A percentile compares a stretch with the other conserved stretches of the same genome.
Evolutionary conservation across 192 early-diverging fungal genomes (phyloP).

Genomic region (Allomyces macrogynus): DNA sequence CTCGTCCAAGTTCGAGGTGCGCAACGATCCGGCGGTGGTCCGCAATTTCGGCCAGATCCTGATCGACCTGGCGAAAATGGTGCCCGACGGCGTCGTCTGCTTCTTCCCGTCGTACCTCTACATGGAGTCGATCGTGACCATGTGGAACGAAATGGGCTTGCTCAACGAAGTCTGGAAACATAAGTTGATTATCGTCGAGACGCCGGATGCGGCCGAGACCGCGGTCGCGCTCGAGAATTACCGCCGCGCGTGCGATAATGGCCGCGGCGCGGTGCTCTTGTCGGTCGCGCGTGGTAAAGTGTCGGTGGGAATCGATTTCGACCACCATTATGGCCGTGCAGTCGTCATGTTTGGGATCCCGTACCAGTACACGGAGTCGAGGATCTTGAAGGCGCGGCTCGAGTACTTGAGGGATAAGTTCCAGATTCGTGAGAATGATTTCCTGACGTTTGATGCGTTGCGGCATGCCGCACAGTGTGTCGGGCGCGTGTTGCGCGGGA

Average conservation of each 20-base stretch:
- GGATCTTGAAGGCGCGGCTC: constrained; percentile 84
- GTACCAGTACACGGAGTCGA: constrained; percentile 93
- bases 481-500: constrained; percentile 88
- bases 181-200: constrained; percentile 99
- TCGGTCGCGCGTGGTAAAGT: constrained; percentile 98
- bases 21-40: constrained; percentile 96
- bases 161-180: constrained; percentile 84
- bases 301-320: constrained; percentile 99
- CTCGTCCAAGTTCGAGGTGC: constrained; percentile 93
- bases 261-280: constrained; percentile 86
- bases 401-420: constrained; percentile 88
- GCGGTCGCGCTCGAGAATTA: constrained; percentile 89
- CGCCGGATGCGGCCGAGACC: constrained; percentile 95
- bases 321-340: constrained; percentile 97
- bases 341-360: constrained; percentile 99
- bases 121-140: constrained; percentile 94
- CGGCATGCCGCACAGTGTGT: constrained; percentile 98
- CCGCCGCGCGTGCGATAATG: constrained; percentile 85
- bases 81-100: constrained; percentile 91
- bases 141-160: constrained; percentile 97
- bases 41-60: constrained; percentile 95
- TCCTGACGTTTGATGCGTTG: constrained; percentile 96
- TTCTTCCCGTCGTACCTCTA: constrained; percentile 99
- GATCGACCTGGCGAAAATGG: constrained; percentile 76
- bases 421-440: constrained; percentile 93